phyloP scores from a whole-genome alignment of 805 yeast species.

The Metschnikowia matae region DNA sequence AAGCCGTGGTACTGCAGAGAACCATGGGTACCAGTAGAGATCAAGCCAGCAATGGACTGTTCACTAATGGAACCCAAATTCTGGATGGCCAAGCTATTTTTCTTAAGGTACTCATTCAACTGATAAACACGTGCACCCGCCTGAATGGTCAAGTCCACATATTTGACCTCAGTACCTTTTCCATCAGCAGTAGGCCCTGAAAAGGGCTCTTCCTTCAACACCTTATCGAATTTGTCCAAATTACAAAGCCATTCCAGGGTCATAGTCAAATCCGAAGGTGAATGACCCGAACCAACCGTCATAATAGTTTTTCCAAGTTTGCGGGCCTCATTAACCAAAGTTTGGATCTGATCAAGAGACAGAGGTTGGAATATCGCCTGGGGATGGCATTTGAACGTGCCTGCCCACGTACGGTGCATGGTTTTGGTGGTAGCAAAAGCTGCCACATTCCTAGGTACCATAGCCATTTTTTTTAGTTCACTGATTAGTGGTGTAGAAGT shows the following conservation, averaged over 20 bases:
- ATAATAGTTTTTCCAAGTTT: conserved; percentile 59
- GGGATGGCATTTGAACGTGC: conserved; percentile 76
- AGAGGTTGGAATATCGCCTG: conserved; percentile 76
- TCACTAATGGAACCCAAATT: conserved; percentile 91
- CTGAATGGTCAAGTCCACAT: conserved; percentile 88
- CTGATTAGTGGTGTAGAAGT: background rate
- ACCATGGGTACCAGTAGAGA: conserved; percentile 96
- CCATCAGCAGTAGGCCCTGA: conserved; percentile 32
- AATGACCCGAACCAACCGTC: conserved; percentile 91
- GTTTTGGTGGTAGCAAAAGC: conserved; percentile 38
- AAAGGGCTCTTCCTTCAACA: conserved; percentile 45
- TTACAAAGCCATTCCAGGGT: conserved; percentile 85
- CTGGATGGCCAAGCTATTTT: conserved; percentile 73
- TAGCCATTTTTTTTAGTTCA: conserved; percentile 1
- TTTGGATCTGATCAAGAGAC: conserved; percentile 60
- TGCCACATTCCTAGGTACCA: conserved; percentile 31
- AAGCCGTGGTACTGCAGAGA: conserved; percentile 90
- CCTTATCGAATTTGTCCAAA: conserved; percentile 67
- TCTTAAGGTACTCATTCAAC: conserved; percentile 61
- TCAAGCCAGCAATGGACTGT: conserved; percentile 92
- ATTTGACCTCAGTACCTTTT: conserved; percentile 45
- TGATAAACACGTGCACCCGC: conserved; percentile 83
- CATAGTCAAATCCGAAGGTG: conserved; percentile 89
- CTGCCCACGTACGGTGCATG: conserved; percentile 81
- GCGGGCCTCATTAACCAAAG: conserved; percentile 64